Conservation (phyloP, 106 monocot species). For the Dendrobium catenatum region DNA sequence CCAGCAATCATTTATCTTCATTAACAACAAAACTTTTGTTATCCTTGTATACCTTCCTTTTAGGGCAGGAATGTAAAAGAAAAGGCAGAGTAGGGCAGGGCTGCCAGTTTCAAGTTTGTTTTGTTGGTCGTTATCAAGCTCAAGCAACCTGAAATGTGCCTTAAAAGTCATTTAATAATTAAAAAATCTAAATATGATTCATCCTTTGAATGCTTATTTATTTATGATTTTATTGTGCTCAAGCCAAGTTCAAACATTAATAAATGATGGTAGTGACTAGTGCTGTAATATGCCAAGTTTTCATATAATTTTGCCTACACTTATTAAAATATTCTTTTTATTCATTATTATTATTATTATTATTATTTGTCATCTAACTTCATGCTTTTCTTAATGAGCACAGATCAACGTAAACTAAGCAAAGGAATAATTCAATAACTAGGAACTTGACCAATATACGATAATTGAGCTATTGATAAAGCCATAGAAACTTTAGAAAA, state of each 20-base stretch:
- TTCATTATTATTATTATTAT: neutral
- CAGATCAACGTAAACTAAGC: neutral
- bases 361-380: neutral
- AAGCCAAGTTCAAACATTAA: neutral
- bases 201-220: neutral
- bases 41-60: neutral
- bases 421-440: neutral
- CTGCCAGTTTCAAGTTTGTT: neutral
- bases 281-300: neutral
- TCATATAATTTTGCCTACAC: neutral
- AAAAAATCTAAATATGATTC: no score
- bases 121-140: neutral
- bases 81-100: neutral
- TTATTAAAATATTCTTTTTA: neutral
- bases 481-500: neutral
- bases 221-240: neutral
- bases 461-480: neutral
- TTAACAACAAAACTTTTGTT: neutral
- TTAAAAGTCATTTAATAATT: neutral
- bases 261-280: neutral
- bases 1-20: neutral
- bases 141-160: neutral
- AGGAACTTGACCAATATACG: neutral
- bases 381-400: neutral
- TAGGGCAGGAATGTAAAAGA: neutral